Conservation (phyloP, 2,329 filamentous ascomycete genomes). For the Sporothrix euskadiensis region DNA sequence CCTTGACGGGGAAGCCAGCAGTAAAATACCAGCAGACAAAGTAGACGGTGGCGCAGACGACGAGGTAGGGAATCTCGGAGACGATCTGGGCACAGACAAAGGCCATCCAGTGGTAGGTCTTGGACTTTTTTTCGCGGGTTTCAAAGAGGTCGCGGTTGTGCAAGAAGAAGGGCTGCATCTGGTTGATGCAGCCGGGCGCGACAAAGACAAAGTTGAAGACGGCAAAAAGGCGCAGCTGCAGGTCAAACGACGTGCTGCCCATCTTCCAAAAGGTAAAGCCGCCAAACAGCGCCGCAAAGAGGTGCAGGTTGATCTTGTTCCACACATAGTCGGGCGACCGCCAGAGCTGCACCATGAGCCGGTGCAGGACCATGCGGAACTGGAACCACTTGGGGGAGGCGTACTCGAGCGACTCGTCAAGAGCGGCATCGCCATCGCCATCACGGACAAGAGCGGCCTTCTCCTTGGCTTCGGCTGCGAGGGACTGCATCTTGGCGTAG, state of each 20-base stretch:
- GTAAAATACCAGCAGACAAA: conserved; percentile 50
- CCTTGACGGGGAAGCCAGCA: conserved; percentile 52
- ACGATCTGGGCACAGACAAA: conserved; percentile 67
- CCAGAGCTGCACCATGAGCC: conserved; percentile 29
- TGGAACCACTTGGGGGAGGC: conserved; percentile 67
- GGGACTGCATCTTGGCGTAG: conserved; percentile 57
- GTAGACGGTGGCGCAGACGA: conserved; percentile 60
- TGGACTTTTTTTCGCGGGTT: conserved; percentile 67
- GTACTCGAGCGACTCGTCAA: conserved; percentile 58
- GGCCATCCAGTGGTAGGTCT: conserved; percentile 68
- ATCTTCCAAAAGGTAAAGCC: conserved; percentile 64
- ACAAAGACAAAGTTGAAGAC: conserved; percentile 71
- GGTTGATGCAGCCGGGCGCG: conserved; percentile 65
- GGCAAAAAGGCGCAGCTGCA: conserved; percentile 71
- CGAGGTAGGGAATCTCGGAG: conserved; percentile 65
- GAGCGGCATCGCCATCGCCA: not conserved
- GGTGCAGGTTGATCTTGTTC: conserved; percentile 60
- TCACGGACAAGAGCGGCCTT: not conserved
- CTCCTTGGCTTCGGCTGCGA: not conserved
- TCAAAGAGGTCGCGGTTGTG: conserved; percentile 68
- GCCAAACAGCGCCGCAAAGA: conserved; percentile 60
- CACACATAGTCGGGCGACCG: conserved; percentile 60
- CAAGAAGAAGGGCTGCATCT: conserved; percentile 72
- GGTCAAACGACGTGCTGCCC: conserved; percentile 57
- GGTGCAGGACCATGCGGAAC: conserved; percentile 55